These are phyloP conservation scores for Paramecium sonneborni DNA, from an alignment of 73 alveolate species.

Conservation along the genomic window DNA sequence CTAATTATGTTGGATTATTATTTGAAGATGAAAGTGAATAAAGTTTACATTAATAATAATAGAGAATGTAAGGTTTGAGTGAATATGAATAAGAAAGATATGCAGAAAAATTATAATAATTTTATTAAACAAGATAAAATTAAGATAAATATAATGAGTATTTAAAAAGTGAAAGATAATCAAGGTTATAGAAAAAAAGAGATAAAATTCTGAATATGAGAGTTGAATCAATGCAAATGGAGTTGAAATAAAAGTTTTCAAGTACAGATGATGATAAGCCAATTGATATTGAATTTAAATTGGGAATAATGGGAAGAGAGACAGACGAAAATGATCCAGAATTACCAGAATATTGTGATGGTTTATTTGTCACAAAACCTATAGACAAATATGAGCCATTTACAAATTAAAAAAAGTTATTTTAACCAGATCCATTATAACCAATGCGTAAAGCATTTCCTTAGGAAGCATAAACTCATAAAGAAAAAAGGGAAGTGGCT, in stretches of 20 bases:
- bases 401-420: slow-evolving; percentile 47
- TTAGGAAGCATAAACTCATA: slow-evolving; percentile 55
- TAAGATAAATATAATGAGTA: slow-evolving; percentile 35
- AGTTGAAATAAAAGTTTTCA: neutral
- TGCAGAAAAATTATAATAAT: slow-evolving; percentile 51
- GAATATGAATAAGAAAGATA: slow-evolving; percentile 57
- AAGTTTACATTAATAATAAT: slow-evolving; percentile 31
- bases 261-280: slow-evolving; percentile 42
- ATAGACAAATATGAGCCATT: slow-evolving; percentile 64
- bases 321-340: slow-evolving; percentile 9
- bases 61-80: slow-evolving; percentile 25
- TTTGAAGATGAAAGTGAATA: slow-evolving; percentile 50
- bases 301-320: slow-evolving; percentile 58
- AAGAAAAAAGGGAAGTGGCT: slow-evolving; percentile 55
- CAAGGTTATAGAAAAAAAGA: slow-evolving; percentile 58
- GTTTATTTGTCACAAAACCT: slow-evolving; percentile 62
- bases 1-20: neutral
- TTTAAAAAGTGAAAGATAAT: slow-evolving; percentile 50
- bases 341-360: slow-evolving; percentile 43
- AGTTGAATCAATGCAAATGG: slow-evolving; percentile 45
- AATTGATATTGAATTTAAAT: slow-evolving; percentile 57
- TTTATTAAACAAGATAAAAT: slow-evolving; percentile 32
- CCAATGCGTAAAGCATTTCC: slow-evolving; percentile 51
- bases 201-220: slow-evolving; percentile 50
- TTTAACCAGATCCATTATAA: slow-evolving; percentile 60